These are phyloP conservation scores for Silene uniflora DNA, from an alignment of 148 eudicot species.

Conservation along the genomic window DNA sequence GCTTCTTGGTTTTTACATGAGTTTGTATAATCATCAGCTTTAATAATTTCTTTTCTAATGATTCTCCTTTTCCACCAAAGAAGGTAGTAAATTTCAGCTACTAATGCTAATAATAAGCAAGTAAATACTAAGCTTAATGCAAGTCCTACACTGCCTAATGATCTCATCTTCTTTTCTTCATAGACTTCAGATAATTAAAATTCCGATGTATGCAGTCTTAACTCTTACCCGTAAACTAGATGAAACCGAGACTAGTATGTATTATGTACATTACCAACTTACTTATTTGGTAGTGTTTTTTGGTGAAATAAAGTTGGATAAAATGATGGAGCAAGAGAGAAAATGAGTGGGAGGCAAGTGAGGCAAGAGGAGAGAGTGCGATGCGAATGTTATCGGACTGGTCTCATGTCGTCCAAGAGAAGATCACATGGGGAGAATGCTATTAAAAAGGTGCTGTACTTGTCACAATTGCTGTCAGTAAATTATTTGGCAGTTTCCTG, in stretches of 20 bases:
- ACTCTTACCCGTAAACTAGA: not conserved
- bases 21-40: slow-evolving; percentile 39
- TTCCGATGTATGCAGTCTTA: not conserved
- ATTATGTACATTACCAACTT: not conserved
- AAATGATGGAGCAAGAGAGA: not conserved
- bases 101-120: slow-evolving; percentile 53
- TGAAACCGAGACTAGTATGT: not conserved
- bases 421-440: slow-evolving; percentile 26
- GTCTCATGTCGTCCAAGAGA: slow-evolving; percentile 27
- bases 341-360: not conserved
- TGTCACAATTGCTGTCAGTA: slow-evolving; percentile 14
- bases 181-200: not conserved
- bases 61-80: slow-evolving; percentile 75
- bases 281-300: not conserved
- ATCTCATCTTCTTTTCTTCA: slow-evolving; percentile 35
- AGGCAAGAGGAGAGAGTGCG: not conserved
- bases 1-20: slow-evolving; percentile 35
- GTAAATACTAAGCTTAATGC: slow-evolving; percentile 67
- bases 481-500: not conserved
- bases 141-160: slow-evolving; percentile 59
- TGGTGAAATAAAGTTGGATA: not conserved
- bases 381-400: not conserved
- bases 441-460: slow-evolving; percentile 22
- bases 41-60: slow-evolving; percentile 32
- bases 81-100: slow-evolving; percentile 74